Base-by-base conservation (phyloP, 441 rosid genomes). In the Lepidium campestre region DNA sequence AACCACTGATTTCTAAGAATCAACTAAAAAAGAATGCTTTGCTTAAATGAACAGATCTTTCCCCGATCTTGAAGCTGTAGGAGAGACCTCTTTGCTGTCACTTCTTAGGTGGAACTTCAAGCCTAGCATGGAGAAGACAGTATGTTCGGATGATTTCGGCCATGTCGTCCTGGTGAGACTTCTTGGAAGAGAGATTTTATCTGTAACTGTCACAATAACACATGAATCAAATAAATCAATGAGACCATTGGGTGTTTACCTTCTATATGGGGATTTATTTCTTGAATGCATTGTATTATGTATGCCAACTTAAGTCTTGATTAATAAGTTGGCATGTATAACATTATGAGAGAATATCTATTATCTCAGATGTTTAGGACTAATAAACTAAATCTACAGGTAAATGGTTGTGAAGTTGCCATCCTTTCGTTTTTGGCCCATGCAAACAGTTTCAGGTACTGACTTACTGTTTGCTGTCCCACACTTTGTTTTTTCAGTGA, bases 101-200 rank as follows among this genome's bases (percentile, higher is more conserved):
- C 78, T 88, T 74, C 74, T 92, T 61, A 78, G 93, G 78, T 92
- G 98, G 96, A 85, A 77, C 80, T 87, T 80, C 62, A 92, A 80
- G 82, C 77, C 80, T 50, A 83, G 78, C 77, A 89, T 88, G 91
- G 95, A 86, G 64, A 88, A 80, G 73, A 83, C 80, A 31, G 68
- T 86, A 56, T 79, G 85, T 73, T 77, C 87, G 10, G 82, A 80
- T 67, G 83, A 75, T 65, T 76, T 73, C 14, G 95, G 89, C 40
- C 84, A 83, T 62, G 75, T 89, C 48, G 36, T 78, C 23, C 59
- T 92, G 96, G 96, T 92, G 67, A 66, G 85, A 67, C 60, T 60
- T 63, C 50, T 27, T 66, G 19, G 58, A 27, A 68, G 32, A 32
- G 41, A 20, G 31, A n/a, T 44, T 31, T 58, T 32, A 47, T 36